Percentiles rank a stretch among this genome's conserved stretches.
These are phyloP conservation scores for Sordariomycetes sp. DNA, from an alignment of 2,329 filamentous ascomycete species.

Conservation along the genomic window DNA sequence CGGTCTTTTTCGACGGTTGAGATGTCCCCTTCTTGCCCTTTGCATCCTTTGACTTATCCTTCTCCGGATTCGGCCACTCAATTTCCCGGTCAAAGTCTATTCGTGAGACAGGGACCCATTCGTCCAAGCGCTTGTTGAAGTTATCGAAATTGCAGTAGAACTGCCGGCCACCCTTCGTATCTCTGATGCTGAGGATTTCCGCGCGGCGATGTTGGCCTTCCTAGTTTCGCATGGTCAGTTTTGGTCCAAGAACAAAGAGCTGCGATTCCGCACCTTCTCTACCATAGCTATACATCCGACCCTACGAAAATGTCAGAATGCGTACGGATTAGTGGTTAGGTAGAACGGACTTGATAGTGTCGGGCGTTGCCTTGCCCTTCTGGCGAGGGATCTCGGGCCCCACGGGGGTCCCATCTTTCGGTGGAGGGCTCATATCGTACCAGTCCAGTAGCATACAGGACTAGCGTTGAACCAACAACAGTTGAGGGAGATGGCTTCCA, in stretches of 20 bases:
- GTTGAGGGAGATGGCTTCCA: background rate
- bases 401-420: conserved; percentile 29
- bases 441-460: background rate
- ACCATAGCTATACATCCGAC: conserved; percentile 49
- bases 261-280: conserved; percentile 22
- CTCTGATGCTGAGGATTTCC: conserved; percentile 90
- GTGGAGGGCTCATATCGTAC: conserved; percentile 1
- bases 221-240: conserved; percentile 11
- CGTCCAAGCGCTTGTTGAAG: conserved; percentile 77
- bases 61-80: conserved; percentile 90
- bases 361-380: conserved; percentile 72
- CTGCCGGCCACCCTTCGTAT: conserved; percentile 73
- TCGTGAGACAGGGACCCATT: conserved; percentile 76
- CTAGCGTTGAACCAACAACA: background rate
- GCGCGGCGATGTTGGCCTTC: conserved; percentile 82
- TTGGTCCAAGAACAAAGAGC: background rate
- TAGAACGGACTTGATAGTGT: conserved; percentile 58
- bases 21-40: conserved; percentile 62
- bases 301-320: conserved; percentile 11
- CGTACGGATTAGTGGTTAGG: background rate
- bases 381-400: conserved; percentile 46
- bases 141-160: conserved; percentile 98
- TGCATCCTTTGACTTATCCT: conserved; percentile 59
- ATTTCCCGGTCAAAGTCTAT: conserved; percentile 85
- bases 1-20: conserved; percentile 39